Percentiles rank a stretch among this genome's conserved stretches.
Conservation (phyloP, 257 asterid species). For the Gentiana straminea region DNA sequence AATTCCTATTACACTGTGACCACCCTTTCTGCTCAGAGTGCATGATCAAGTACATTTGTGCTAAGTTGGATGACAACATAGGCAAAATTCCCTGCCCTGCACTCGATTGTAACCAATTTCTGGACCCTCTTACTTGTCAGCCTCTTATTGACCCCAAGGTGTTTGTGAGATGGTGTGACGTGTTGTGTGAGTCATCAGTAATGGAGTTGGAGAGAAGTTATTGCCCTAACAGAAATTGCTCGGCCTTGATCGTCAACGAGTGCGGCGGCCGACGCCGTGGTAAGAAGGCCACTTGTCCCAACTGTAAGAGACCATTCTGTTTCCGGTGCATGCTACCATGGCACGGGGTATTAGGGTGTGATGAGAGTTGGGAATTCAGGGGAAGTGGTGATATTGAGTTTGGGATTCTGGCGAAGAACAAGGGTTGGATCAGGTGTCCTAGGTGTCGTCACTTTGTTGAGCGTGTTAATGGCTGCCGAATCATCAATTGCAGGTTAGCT, state of each 20-base stretch:
- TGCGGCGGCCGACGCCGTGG: conserved; percentile 36
- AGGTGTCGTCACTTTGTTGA: conserved; percentile 57
- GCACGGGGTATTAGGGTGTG: conserved; percentile 19
- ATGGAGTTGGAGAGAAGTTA: conserved; percentile 27
- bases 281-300: conserved; percentile 45
- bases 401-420: conserved; percentile 41
- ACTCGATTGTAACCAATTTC: conserved; percentile 29
- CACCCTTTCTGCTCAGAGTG: conserved; percentile 29
- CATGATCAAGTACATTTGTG: conserved; percentile 47
- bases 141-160: conserved; percentile 21
- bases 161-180: conserved; percentile 66
- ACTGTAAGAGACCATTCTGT: conserved; percentile 44
- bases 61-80: conserved; percentile 38
- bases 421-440: conserved; percentile 63
- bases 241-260: conserved; percentile 49
- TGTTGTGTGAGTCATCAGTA: conserved; percentile 42
- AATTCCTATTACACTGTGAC: not conserved
- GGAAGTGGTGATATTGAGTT: conserved; percentile 47
- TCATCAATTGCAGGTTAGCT: too few species aligned
- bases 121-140: conserved; percentile 51
- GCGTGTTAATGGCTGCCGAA: conserved; percentile 36
- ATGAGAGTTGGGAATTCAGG: conserved; percentile 33
- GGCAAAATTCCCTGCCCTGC: conserved; percentile 57
- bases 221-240: conserved; percentile 56
- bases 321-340: conserved; percentile 24